Base-by-base conservation (phyloP, 2,329 filamentous ascomycete species). In the Alternaria tenuissima region DNA sequence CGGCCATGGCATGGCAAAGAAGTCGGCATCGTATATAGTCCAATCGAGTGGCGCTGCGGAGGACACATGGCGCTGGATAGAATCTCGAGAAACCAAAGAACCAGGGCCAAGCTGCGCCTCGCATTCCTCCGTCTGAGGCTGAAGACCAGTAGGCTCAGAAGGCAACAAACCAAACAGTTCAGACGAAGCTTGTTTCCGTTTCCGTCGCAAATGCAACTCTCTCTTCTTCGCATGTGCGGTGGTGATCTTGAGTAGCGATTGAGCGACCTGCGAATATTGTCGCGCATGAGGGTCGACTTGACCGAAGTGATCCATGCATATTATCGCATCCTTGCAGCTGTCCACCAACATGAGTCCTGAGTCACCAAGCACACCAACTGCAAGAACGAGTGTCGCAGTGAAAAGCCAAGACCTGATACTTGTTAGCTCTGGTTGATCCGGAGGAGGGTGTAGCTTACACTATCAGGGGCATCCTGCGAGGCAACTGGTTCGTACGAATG, bases 1-100 rank as follows among this genome's bases (percentile, higher is more conserved):
- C 12, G 68, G 59, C 73, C 73, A 75, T 4, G 73, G 69, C 41
- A 74, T 48, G 0, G 73, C 66, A 42, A 74, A 75, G 51, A 75
- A 74, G 39, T 75, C 72, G 2, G 71, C 68, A 57, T 75, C 73
- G 42, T 73, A 74, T 18, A 75, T 74, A 54, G 66, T 74, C 73
- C 73, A 75, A 34, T 74, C 73, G 18, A 65, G 52, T 20, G 67
- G 49, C 30, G 65, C 60, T 4, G 62, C 30, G 9, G 64, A 47
- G 9, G 63, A 26, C 12, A 49, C 41, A n/a, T 38, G 47, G 8
- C 56, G 57, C 14, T 63, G 63, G 4, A 54, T 47, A 8, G 61
- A 36, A 3, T 60, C 39, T 20, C 57, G 55, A 42, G 63, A 36
- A 5, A 52, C 32, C 7, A 57, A 20, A 16, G 46, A 26, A 18